A percentile compares a stretch with the other conserved stretches of the same genome.
Evolutionary conservation across 768 basidiomycete genomes (phyloP).

Genomic region (Lactarius trivialis): DNA sequence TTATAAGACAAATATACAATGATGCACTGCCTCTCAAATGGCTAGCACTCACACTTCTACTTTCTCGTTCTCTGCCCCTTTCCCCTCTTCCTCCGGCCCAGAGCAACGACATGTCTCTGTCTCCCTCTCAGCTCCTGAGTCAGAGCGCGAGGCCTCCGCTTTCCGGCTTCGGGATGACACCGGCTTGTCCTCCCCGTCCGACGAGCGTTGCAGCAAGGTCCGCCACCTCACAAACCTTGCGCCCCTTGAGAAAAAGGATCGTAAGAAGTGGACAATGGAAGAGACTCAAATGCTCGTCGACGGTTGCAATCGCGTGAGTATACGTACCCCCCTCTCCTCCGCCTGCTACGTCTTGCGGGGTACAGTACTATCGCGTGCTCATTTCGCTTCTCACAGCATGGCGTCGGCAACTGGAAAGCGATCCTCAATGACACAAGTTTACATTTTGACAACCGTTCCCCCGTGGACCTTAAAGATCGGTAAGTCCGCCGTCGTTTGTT

Average conservation of each 20-base stretch:
- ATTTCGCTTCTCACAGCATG: conserved; percentile 48
- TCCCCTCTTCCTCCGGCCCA: conserved; percentile 25
- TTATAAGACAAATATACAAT: too few species aligned
- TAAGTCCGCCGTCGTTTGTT: conserved; percentile 33
- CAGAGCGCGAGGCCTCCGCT: conserved; percentile 59
- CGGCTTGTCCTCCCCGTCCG: conserved; percentile 38
- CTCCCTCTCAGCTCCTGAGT: conserved; percentile 63
- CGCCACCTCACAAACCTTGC: conserved; percentile 42
- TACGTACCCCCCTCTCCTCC: not conserved
- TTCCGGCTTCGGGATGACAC: conserved; percentile 80
- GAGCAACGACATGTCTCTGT: conserved; percentile 73
- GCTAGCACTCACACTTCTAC: conserved; percentile 35
- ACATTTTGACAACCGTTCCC: conserved; percentile 73
- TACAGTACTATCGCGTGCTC: conserved; percentile 20
- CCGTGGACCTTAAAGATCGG: conserved; percentile 93
- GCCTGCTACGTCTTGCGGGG: not conserved
- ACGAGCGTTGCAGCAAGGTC: conserved; percentile 54
- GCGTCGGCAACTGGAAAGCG: conserved; percentile 90
- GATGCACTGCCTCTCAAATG: too few species aligned
- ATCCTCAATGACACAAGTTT: conserved; percentile 78
- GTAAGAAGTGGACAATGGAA: conserved; percentile 80
- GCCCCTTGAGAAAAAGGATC: conserved; percentile 60
- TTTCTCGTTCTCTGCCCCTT: conserved; percentile 46
- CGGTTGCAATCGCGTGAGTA: conserved; percentile 74
- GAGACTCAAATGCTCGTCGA: conserved; percentile 87